Conservation (phyloP, 2,329 filamentous ascomycete species). For the Sclerotinia glacialis region DNA sequence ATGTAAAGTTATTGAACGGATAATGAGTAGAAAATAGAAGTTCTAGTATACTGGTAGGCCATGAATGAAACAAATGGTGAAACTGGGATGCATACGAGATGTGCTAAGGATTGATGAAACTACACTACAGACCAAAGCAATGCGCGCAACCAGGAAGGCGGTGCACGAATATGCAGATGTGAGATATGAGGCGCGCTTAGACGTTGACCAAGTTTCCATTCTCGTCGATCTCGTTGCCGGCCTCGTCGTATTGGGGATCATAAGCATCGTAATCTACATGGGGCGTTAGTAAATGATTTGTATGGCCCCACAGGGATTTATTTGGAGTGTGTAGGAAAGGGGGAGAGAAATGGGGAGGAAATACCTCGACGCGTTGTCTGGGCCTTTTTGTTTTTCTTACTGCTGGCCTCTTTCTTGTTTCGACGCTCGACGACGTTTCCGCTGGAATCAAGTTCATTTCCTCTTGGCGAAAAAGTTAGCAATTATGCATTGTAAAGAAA, state of each 20-base stretch:
- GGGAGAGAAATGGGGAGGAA: background rate
- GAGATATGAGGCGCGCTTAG: background rate
- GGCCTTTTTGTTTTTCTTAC: background rate
- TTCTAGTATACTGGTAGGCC: too few relatives aligned
- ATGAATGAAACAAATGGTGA: background rate
- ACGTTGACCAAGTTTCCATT: slow-evolving; percentile 1
- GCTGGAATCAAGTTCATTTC: background rate
- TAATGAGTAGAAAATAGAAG: too few relatives aligned
- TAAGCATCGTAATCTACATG: background rate
- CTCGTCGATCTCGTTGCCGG: slow-evolving; percentile 14
- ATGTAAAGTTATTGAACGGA: background rate
- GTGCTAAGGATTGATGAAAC: background rate
- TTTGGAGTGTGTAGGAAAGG: background rate
- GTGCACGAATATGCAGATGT: background rate
- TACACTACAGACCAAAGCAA: background rate
- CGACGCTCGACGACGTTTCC: background rate
- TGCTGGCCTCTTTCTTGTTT: background rate
- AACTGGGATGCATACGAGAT: background rate
- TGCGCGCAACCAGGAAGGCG: background rate
- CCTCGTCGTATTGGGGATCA: slow-evolving; percentile 8
- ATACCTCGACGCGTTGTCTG: background rate
- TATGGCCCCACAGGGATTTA: too few relatives aligned
- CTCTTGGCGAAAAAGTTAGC: background rate
- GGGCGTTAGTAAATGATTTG: background rate
- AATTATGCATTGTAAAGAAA: background rate